phyloP scores from a whole-genome alignment of 1,284 basidiomycete species.

The Cryptococcus sp. region DNA sequence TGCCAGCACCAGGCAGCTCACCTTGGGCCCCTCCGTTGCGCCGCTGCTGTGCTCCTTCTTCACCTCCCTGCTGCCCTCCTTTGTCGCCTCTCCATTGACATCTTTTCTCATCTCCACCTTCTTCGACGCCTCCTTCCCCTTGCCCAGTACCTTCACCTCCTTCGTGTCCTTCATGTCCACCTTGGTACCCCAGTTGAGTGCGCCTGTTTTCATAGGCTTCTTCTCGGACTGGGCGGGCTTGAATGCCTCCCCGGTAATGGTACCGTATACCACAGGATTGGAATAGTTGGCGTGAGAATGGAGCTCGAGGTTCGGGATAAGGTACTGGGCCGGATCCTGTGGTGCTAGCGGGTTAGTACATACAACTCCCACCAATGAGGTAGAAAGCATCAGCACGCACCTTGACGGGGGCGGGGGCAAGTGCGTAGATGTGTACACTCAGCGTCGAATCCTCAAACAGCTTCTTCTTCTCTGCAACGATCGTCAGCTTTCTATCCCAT shows the following conservation, averaged over 20 bases:
- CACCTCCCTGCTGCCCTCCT: constrained; percentile 10
- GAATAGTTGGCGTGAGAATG: constrained; percentile 23
- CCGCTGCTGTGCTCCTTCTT: constrained; percentile 19
- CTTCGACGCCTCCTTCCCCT: constrained; percentile 6
- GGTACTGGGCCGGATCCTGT: constrained; percentile 39
- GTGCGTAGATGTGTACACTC: constrained; percentile 39
- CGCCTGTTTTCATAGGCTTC: constrained; percentile 28
- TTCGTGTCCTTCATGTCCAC: constrained; percentile 9
- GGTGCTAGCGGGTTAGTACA: not conserved
- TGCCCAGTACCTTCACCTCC: not conserved
- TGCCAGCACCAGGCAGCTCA: no score
- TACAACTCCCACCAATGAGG: no score
- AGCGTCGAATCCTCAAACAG: constrained; percentile 31
- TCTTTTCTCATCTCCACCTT: constrained; percentile 10
- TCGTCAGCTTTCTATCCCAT: no score
- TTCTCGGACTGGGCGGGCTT: constrained; percentile 12
- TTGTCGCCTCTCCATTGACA: constrained; percentile 2
- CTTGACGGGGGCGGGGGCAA: constrained; percentile 29
- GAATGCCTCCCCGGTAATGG: constrained; percentile 34
- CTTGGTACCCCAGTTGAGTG: constrained; percentile 22
- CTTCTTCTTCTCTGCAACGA: constrained; percentile 33
- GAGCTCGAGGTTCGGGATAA: constrained; percentile 25
- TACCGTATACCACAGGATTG: constrained; percentile 33
- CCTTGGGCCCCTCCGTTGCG: no score
- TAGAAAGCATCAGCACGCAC: no score